Percentiles rank a stretch among this genome's conserved stretches.
These are phyloP conservation scores for Diacronema lutheri DNA, from an alignment of 78 protist genomes.

Conservation along the genomic window DNA sequence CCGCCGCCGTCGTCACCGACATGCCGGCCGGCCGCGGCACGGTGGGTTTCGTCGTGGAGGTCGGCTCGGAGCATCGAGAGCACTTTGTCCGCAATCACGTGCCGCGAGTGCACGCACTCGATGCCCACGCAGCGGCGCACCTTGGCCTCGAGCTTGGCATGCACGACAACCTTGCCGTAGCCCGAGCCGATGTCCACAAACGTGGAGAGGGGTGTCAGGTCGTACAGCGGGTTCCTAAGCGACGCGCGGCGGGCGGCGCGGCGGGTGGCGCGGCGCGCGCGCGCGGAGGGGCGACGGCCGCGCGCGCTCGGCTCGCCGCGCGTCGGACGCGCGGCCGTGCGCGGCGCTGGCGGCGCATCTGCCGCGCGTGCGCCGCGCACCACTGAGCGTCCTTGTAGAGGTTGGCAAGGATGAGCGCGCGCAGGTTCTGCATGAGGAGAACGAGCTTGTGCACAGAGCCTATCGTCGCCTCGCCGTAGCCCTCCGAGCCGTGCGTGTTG, in stretches of 20 bases:
- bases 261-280: no score
- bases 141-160: not conserved
- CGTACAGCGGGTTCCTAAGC: no score
- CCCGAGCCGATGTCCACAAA: slow-evolving; percentile 14
- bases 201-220: not conserved
- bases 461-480: slow-evolving; percentile 13
- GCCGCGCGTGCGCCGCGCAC: no score
- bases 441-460: not conserved
- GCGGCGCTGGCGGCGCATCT: no score
- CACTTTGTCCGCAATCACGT: not conserved
- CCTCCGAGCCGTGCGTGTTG: not conserved
- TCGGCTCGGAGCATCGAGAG: not conserved
- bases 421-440: not conserved
- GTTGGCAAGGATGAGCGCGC: not conserved
- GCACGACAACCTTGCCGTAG: slow-evolving; percentile 2
- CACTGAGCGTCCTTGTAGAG: not conserved
- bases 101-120: not conserved
- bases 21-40: not conserved
- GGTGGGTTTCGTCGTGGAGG: not conserved
- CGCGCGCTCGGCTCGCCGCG: no score
- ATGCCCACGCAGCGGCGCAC: not conserved
- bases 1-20: not conserved
- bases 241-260: no score
- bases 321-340: no score
- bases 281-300: no score